Conservation (phyloP, 176 grass and related monocot species). For the Rhipidocladum racemiflorum region DNA sequence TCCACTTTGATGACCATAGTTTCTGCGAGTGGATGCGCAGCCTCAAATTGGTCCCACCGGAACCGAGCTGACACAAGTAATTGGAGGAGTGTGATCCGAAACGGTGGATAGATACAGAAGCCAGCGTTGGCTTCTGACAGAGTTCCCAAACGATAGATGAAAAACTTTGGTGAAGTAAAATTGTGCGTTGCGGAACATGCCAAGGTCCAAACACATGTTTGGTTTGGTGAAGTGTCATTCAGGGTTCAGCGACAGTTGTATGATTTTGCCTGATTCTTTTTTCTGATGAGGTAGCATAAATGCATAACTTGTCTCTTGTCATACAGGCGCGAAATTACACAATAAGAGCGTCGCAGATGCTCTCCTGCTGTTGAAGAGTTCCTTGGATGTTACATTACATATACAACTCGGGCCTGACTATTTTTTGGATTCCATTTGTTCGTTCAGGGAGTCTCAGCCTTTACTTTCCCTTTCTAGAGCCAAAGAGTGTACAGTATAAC, state of each 20-base stretch:
- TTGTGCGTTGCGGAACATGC: neutral
- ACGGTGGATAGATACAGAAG: conserved; percentile 12
- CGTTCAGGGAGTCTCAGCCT: neutral
- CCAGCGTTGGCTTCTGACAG: neutral
- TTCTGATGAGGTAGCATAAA: neutral
- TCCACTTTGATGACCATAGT: conserved; percentile 86
- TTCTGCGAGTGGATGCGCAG: conserved; percentile 99
- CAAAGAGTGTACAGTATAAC: neutral
- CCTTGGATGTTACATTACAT: conserved; percentile 17
- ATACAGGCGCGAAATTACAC: conserved; percentile 18
- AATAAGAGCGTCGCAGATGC: conserved; percentile 5
- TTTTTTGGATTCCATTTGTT: conserved; percentile 32
- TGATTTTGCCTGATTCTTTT: conserved; percentile 40
- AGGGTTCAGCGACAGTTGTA: conserved; percentile 25
- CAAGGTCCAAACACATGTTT: conserved; percentile 8
- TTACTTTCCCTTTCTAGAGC: neutral
- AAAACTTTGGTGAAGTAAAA: conserved; percentile 16
- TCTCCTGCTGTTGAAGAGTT: conserved; percentile 18
- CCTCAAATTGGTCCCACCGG: conserved; percentile 84
- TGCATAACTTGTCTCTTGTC: conserved; percentile 4
- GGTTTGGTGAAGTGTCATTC: conserved; percentile 8
- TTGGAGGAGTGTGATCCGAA: neutral
- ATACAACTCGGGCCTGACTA: neutral
- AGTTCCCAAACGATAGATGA: conserved; percentile 35
- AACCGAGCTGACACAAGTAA: conserved; percentile 62